Evolutionary conservation across 306 rosid species (phyloP), one percentile per base, ranked within the genome.

Genomic region (Cicer judaicum): DNA sequence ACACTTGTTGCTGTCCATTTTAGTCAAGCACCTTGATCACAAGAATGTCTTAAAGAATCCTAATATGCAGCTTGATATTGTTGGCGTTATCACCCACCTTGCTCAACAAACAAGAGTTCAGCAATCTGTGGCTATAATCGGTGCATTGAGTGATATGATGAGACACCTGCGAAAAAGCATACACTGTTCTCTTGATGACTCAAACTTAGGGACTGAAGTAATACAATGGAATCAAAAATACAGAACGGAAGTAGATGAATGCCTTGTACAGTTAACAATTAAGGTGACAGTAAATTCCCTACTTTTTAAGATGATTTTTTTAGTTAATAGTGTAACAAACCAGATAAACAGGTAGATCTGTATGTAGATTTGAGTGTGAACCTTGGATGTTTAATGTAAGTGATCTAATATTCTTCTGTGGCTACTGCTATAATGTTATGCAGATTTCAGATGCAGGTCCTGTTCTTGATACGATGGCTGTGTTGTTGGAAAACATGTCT

Each of bases 21-120:
- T 94, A 80, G 86, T 94, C 80, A 92, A 94, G 85, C 99, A 94
- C 91, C 93, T 94, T 38, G 97, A 94, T 80, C 97, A 94, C 84
- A 94, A 87, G 91, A 90, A 79, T 82, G 97, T 94, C 87, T 89
- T 92, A 52, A 87, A 92, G 79, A 73, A 86, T 76, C 97, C 96
- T 21, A 79, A 86, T 65, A 92, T 88, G 92, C 99, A 94, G 83
- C 92, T 90, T 68, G 96, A 94, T 71, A 90, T 92, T 81, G 89
- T 90, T 79, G 82, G 85, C 50, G 93, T 90, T 79, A 82, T 93
- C 48, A 84, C 93, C 64, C 68, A 81, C 64, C 95, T 94, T 86
- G 91, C 93, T 69, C 85, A 88, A 81, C 79, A 87, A 76, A 87
- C 91, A 72, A 90, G 87, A 75, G 84, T 88, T 66, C 95, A 88